Evolutionary conservation across 78 protist species (phyloP).

Genomic region (Polysphondylium violaceum): DNA sequence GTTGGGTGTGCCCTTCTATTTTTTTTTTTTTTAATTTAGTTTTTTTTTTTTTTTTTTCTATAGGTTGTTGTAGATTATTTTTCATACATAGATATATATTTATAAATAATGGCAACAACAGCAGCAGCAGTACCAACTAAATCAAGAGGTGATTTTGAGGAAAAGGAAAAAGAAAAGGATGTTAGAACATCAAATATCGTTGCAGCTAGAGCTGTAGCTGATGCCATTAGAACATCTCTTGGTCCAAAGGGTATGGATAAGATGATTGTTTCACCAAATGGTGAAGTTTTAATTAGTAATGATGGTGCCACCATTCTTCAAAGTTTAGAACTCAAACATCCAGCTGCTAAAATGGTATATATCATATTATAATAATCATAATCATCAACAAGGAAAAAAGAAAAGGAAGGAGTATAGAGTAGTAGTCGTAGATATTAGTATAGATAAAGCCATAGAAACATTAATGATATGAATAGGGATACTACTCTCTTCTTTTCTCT

Average conservation of each 20-base stretch:
- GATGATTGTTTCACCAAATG: slow-evolving; percentile 93
- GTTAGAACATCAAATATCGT: slow-evolving; percentile 83
- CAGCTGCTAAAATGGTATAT: slow-evolving; percentile 97
- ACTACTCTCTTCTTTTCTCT: too few species aligned
- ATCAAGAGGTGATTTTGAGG: slow-evolving; percentile 74
- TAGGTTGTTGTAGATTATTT: not conserved
- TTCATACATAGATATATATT: not conserved
- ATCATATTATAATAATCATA: not conserved
- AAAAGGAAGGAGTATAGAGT: not conserved
- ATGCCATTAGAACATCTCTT: slow-evolving; percentile 97
- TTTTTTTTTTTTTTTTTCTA: slow-evolving; percentile 10
- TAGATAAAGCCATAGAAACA: not conserved
- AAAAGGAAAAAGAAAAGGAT: slow-evolving; percentile 81
- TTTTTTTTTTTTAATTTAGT: not conserved
- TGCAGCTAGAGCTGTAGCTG: slow-evolving; percentile 96
- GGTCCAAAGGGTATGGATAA: slow-evolving; percentile 99
- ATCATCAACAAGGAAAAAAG: not conserved
- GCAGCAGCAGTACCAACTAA: not conserved
- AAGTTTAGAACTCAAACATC: slow-evolving; percentile 95
- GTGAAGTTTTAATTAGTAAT: slow-evolving; percentile 98
- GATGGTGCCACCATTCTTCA: slow-evolving; percentile 99
- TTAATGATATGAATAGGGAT: not conserved
- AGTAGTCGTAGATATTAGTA: not conserved
- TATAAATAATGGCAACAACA: slow-evolving; percentile 10
- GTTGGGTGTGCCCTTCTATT: not conserved